phyloP scores from a whole-genome alignment of 176 grass and related monocot genomes.

The Eragrostis nindensis region DNA sequence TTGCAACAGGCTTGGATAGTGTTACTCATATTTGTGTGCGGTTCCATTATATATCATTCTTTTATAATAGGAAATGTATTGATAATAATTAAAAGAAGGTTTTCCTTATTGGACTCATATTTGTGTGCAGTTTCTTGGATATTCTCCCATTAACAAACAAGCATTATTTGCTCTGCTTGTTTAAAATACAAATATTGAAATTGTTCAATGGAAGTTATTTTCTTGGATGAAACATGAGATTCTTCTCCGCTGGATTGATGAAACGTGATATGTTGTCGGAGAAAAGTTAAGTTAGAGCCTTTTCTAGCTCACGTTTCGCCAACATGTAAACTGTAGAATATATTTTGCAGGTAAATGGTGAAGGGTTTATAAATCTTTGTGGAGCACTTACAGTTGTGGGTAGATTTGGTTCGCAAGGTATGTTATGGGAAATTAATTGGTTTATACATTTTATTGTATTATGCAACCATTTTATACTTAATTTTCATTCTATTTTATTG shows the following conservation, averaged over 20 bases:
- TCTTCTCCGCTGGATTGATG: background rate
- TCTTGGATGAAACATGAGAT: background rate
- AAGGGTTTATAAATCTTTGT: constrained; percentile 27
- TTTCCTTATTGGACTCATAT: no score
- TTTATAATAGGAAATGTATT: background rate
- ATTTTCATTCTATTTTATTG: constrained; percentile 20
- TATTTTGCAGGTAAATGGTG: constrained; percentile 31
- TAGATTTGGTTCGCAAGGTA: constrained; percentile 46
- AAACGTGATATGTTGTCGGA: background rate
- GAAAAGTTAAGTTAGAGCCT: background rate
- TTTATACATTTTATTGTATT: background rate
- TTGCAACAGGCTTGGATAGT: background rate
- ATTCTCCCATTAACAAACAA: background rate
- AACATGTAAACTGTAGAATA: background rate
- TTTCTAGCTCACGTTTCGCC: background rate
- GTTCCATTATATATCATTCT: background rate
- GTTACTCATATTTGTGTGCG: background rate
- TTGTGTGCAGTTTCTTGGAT: no score
- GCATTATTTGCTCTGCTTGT: background rate
- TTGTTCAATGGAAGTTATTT: background rate
- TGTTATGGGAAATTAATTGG: background rate
- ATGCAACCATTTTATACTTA: background rate
- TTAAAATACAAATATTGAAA: background rate
- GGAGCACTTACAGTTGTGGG: constrained; percentile 24
- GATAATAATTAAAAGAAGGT: no score